These are phyloP conservation scores for Mollisiaceae sp. DNA, from an alignment of 2,329 filamentous ascomycete species.

Conservation along the genomic window DNA sequence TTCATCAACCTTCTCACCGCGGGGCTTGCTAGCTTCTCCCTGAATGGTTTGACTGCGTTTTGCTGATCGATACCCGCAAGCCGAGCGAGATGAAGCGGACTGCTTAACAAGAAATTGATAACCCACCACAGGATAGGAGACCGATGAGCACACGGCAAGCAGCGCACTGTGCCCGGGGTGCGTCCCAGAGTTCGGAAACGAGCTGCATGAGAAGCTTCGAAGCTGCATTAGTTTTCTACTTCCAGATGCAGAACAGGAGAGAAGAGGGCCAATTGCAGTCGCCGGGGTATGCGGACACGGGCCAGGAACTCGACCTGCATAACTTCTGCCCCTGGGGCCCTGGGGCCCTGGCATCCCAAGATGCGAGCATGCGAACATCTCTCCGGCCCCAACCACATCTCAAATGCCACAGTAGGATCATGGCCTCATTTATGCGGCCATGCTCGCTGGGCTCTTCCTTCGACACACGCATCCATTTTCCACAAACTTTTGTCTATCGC, in stretches of 20 bases:
- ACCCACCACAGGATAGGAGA: not conserved
- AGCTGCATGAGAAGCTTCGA: constrained; percentile 11
- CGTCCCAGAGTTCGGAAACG: constrained; percentile 7
- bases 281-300: not conserved
- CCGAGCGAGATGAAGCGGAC: not conserved
- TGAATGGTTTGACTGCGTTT: not conserved
- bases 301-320: constrained; percentile 11
- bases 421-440: not conserved
- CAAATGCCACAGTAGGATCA: not conserved
- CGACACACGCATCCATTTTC: not conserved
- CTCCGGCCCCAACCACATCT: not conserved
- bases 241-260: not conserved
- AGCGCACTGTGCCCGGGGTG: not conserved
- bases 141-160: not conserved
- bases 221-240: constrained; percentile 9
- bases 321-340: not conserved
- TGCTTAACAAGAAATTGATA: not conserved
- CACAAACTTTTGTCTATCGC: not conserved
- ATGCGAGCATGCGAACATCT: not conserved
- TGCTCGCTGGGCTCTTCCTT: not conserved
- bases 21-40: not conserved
- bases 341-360: not conserved
- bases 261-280: constrained; percentile 3
- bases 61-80: not conserved
- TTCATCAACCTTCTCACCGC: not conserved